Evolutionary conservation across 495 filamentous ascomycete species (phyloP), one percentile per base, ranked within the genome.

Genomic region (Trypethelium eluteriae): DNA sequence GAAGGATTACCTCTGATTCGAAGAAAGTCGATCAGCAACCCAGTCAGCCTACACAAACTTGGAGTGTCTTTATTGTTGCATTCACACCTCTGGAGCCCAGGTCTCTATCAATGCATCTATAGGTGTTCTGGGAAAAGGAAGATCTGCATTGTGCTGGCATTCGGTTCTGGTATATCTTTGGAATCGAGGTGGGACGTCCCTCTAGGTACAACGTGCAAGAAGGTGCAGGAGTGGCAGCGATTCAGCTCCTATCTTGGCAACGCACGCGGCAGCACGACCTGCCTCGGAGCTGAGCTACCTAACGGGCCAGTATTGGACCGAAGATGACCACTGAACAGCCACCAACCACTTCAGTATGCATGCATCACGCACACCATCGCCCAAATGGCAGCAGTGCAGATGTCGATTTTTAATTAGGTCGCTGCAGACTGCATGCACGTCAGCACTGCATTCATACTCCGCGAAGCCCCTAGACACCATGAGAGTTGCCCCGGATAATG

Each of bases 1-100:
- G 83, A 96, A 96, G 83, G 90, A 93, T 70, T 94, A 95, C 75
- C 84, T 96, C 66, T 96, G 77, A 86, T 5, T 16, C 34, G 3
- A 49, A 64, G 5, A 35, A 25, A 25, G 25, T 25, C 25, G 25
- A 25, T 25, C 25, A 25, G 25, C 25, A 25, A 25, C 25, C 25
- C 25, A 25, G 25, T 25, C 25, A 25, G 25, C 25, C 25, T 25
- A 25, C 25, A 25, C 25, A 25, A 25, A 25, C 25, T 25, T 25
- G 25, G 25, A 25, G 25, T 25, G 25, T 59, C 7, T 59, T 7
- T 7, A 18, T 36, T 36, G 32, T 32, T 14, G 25, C 32, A 59
- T 9, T 32, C 18, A 59, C 32, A 36, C 36, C 14, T 59, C 53
- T 10, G 9, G 18, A 35, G 53, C 25, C n/a, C 36, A 7, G 5